Evolutionary conservation across 495 filamentous ascomycete species (phyloP).

Genomic region (Aspergillus carlsbadensis): DNA sequence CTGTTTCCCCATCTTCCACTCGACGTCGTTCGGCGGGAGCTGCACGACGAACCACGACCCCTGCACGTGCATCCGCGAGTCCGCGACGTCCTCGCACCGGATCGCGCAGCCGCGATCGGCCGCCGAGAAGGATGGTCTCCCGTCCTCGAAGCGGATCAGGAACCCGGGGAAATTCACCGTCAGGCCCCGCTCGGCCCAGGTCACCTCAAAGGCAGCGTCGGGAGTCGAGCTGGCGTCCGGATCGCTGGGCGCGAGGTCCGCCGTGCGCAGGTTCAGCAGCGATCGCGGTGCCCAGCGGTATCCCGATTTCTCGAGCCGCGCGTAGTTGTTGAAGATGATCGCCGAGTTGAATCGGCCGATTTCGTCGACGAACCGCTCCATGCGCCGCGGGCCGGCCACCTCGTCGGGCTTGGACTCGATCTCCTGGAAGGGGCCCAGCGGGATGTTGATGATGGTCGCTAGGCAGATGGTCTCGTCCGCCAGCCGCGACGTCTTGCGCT

Average conservation of each 20-base stretch:
- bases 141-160: neutral
- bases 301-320: neutral
- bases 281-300: conserved; percentile 10
- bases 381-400: neutral
- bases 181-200: neutral
- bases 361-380: neutral
- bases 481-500: conserved; percentile 6
- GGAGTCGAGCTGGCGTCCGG: neutral
- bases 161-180: conserved; percentile 3
- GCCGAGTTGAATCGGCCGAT: neutral
- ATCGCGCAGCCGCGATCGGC: neutral
- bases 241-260: neutral
- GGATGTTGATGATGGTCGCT: conserved; percentile 1
- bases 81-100: neutral
- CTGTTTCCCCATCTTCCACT: neutral
- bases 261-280: conserved; percentile 8
- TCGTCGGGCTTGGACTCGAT: neutral
- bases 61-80: neutral
- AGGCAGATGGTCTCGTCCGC: conserved; percentile 8
- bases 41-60: conserved; percentile 8
- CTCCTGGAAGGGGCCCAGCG: neutral
- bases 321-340: conserved; percentile 12
- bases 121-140: neutral
- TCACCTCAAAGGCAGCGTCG: neutral
- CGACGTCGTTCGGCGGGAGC: conserved; percentile 1